A percentile compares a stretch with the other conserved stretches of the same genome.
Conservation (phyloP, 1,284 basidiomycete genomes). For the Pseudozyma pruni region DNA sequence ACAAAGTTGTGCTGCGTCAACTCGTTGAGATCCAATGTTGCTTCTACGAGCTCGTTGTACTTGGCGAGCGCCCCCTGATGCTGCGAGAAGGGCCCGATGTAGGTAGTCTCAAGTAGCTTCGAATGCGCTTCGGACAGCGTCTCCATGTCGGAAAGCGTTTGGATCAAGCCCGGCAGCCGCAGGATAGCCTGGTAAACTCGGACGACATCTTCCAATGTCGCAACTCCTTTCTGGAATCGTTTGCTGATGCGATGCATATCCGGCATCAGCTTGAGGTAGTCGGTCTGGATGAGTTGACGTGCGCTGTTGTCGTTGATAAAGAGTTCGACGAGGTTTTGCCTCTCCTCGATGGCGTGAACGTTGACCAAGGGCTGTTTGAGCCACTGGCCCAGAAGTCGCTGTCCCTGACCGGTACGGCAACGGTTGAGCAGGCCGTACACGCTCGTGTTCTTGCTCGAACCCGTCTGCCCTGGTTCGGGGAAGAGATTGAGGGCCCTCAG, state of each 20-base stretch:
- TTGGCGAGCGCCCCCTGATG: constrained; percentile 67
- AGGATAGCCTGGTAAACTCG: constrained; percentile 81
- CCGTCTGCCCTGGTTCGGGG: constrained; percentile 71
- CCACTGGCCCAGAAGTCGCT: constrained; percentile 90
- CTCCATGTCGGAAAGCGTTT: constrained; percentile 71
- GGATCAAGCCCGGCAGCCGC: constrained; percentile 81
- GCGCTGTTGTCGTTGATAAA: constrained; percentile 83
- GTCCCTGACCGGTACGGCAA: constrained; percentile 95
- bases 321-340: constrained; percentile 77
- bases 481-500: constrained; percentile 88
- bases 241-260: constrained; percentile 94
- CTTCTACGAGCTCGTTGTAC: constrained; percentile 93
- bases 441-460: constrained; percentile 70
- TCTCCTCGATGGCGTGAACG: constrained; percentile 81
- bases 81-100: constrained; percentile 48
- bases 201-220: constrained; percentile 92
- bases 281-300: constrained; percentile 80
- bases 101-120: constrained; percentile 47
- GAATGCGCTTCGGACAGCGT: constrained; percentile 30
- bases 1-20: constrained; percentile 86
- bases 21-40: constrained; percentile 90
- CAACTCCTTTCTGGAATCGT: constrained; percentile 85
- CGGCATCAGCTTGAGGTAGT: constrained; percentile 88
- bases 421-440: constrained; percentile 90
- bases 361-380: constrained; percentile 96